These are phyloP conservation scores for Botrytis cinerea DNA, from an alignment of 2,329 filamentous ascomycete species.

Conservation along the genomic window DNA sequence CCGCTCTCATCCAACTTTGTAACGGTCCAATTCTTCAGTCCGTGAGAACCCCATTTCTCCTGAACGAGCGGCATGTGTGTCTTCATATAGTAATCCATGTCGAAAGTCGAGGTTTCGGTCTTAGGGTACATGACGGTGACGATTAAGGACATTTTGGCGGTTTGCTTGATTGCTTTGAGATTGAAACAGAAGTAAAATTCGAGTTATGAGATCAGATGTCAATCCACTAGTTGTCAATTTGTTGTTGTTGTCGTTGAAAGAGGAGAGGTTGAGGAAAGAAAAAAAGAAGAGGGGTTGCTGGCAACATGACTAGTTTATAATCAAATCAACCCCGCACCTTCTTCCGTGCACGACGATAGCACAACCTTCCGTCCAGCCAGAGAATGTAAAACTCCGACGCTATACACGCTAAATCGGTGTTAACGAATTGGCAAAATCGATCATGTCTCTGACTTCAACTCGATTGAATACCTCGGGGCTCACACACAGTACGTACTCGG, in stretches of 20 bases:
- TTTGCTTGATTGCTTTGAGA: too few species aligned
- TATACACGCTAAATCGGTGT: background rate
- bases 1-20: background rate
- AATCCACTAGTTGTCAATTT: background rate
- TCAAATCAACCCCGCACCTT: background rate
- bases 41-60: slow-evolving; percentile 13
- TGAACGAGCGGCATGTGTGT: slow-evolving; percentile 20
- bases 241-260: background rate
- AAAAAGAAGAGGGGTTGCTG: background rate
- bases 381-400: background rate
- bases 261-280: background rate
- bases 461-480: background rate
- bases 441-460: background rate
- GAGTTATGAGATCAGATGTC: too few species aligned
- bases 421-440: background rate
- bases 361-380: background rate
- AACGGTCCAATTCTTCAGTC: slow-evolving; percentile 5
- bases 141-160: slow-evolving; percentile 15
- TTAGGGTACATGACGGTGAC: slow-evolving; percentile 20
- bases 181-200: too few species aligned
- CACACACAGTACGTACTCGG: background rate
- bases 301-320: background rate
- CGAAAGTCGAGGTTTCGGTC: slow-evolving; percentile 20
- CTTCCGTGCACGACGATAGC: slow-evolving; percentile 4
- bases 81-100: slow-evolving; percentile 17